Evolutionary conservation across 495 filamentous ascomycete species (phyloP).

Genomic region (Tuber indicum): DNA sequence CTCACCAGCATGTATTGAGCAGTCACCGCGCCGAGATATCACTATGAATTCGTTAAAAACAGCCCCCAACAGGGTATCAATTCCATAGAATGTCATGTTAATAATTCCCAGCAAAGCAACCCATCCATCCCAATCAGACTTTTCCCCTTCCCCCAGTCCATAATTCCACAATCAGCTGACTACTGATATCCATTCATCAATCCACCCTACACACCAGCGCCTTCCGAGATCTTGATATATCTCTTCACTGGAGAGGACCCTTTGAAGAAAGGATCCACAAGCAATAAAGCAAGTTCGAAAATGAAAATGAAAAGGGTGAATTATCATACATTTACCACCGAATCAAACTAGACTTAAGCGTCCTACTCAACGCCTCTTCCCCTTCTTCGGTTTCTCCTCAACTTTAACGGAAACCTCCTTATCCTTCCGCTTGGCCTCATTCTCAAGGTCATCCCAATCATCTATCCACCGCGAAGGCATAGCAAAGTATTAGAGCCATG

Average conservation of each 20-base stretch:
- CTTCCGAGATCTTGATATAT: not conserved
- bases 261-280: not conserved
- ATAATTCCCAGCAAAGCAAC: not conserved
- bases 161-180: not conserved
- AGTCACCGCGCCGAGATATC: not conserved
- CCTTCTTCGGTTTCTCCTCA: conserved; percentile 38
- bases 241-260: not conserved
- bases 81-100: not conserved
- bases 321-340: conserved; percentile 24
- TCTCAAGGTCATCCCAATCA: conserved; percentile 42
- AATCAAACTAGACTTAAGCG: conserved; percentile 17
- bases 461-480: conserved; percentile 30
- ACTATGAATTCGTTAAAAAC: not conserved
- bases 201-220: not conserved
- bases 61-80: not conserved
- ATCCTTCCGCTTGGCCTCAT: conserved; percentile 41
- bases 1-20: not conserved
- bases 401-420: conserved; percentile 32
- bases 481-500: conserved; percentile 14
- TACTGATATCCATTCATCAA: not conserved
- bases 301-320: conserved; percentile 16
- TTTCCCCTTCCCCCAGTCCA: not conserved
- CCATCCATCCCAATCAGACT: not conserved
- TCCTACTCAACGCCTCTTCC: conserved; percentile 32
- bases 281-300: conserved; percentile 16